A percentile compares a stretch with the other conserved stretches of the same genome.
Evolutionary conservation across 2,329 filamentous ascomycete genomes (phyloP).

Genomic region (Sporothrix luriei): DNA sequence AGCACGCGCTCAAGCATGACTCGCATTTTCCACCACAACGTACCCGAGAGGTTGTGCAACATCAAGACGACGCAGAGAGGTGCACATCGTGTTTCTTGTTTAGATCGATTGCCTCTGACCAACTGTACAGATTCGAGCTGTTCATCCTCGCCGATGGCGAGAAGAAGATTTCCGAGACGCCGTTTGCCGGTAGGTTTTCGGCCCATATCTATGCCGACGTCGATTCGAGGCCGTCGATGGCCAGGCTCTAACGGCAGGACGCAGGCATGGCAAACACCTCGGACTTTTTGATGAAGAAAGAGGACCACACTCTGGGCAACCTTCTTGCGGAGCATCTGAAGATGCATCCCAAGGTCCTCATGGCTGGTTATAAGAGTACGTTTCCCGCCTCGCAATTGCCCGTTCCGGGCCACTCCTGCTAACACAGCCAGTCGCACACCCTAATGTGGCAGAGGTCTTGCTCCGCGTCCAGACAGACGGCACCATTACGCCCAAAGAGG

Average conservation of each 20-base stretch:
- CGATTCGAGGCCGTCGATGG: background rate
- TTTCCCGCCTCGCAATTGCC: background rate
- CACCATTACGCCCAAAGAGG: slow-evolving; percentile 82
- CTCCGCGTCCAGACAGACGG: slow-evolving; percentile 93
- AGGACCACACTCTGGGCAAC: slow-evolving; percentile 95
- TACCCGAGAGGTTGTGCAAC: slow-evolving; percentile 5
- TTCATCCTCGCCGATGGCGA: slow-evolving; percentile 86
- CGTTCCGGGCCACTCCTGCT: no score
- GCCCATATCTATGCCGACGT: background rate
- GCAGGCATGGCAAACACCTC: slow-evolving; percentile 90
- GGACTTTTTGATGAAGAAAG: slow-evolving; percentile 93
- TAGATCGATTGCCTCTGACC: background rate
- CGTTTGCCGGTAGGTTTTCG: slow-evolving; percentile 75
- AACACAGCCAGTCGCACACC: slow-evolving; percentile 54
- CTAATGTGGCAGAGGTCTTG: slow-evolving; percentile 63
- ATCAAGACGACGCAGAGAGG: background rate
- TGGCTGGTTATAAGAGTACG: slow-evolving; percentile 88
- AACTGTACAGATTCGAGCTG: slow-evolving; percentile 74
- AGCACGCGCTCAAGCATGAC: background rate
- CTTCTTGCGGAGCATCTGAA: slow-evolving; percentile 83
- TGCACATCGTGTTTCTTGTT: no score
- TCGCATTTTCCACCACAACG: slow-evolving; percentile 27
- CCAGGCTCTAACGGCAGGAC: background rate
- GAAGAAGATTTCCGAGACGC: slow-evolving; percentile 88
- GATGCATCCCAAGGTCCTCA: slow-evolving; percentile 79